Conservation (phyloP, 345 rosid genomes). For the Boechera retrofracta region DNA sequence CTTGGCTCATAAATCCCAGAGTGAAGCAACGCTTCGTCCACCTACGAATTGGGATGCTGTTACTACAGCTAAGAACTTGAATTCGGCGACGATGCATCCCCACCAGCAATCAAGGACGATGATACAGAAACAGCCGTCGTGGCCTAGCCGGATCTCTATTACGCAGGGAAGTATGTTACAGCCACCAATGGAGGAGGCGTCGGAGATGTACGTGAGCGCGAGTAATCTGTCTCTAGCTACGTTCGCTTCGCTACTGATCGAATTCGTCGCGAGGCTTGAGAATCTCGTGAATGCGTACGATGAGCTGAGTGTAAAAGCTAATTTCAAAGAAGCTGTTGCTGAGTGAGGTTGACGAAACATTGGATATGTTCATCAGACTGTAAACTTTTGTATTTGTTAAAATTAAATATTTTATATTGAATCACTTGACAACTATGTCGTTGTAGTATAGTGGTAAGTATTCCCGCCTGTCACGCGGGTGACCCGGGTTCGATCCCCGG, state of each 20-base stretch:
- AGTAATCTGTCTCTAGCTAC: conserved; percentile 84
- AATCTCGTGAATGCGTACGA: conserved; percentile 69
- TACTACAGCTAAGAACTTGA: background rate
- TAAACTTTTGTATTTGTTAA: no score
- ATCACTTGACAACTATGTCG: conserved; percentile 42
- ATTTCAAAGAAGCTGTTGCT: conserved; percentile 57
- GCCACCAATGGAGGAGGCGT: conserved; percentile 46
- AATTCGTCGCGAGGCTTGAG: conserved; percentile 80
- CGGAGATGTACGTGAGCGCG: conserved; percentile 66
- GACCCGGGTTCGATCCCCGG: conserved; percentile 97
- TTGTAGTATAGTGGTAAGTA: conserved; percentile 94
- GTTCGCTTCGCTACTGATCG: conserved; percentile 76
- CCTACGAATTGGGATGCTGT: conserved; percentile 37
- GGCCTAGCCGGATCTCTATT: conserved; percentile 50
- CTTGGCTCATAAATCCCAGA: conserved; percentile 57
- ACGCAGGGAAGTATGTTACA: conserved; percentile 36
- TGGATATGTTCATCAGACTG: background rate
- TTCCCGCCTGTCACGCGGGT: conserved; percentile 94
- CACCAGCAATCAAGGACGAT: conserved; percentile 8
- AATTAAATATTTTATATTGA: no score
- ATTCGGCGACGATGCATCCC: background rate
- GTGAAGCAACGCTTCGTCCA: conserved; percentile 43
- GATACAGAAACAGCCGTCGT: conserved; percentile 57
- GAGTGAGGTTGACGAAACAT: background rate
- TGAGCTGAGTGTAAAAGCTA: conserved; percentile 66